Conservation (phyloP, 352 stramenopile genomes). For the Globisporangium viniferum region DNA sequence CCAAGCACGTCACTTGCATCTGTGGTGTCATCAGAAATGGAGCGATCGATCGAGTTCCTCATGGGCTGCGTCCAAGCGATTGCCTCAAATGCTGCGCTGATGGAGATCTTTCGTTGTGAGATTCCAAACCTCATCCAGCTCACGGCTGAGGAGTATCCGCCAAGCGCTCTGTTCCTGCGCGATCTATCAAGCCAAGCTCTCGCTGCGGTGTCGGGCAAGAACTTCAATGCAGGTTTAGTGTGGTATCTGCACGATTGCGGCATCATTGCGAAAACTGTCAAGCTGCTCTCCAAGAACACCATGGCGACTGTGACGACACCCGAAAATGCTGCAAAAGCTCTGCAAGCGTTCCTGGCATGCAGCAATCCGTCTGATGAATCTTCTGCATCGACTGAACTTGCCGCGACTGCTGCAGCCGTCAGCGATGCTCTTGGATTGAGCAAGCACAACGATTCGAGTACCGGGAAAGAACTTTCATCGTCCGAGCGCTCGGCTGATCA, state of each 20-base stretch:
- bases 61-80: slow-evolving; percentile 67
- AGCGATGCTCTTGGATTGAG: slow-evolving; percentile 63
- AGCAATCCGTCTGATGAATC: background rate
- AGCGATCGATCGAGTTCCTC: slow-evolving; percentile 43
- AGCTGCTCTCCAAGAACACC: slow-evolving; percentile 37
- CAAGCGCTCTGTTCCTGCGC: slow-evolving; percentile 38
- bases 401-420: slow-evolving; percentile 44
- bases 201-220: slow-evolving; percentile 41
- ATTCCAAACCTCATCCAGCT: slow-evolving; percentile 63
- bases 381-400: background rate
- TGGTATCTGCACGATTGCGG: slow-evolving; percentile 79
- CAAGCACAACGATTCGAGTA: slow-evolving; percentile 2
- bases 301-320: slow-evolving; percentile 29
- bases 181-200: slow-evolving; percentile 47
- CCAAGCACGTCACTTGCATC: too few species aligned
- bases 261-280: slow-evolving; percentile 42
- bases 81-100: slow-evolving; percentile 38
- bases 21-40: slow-evolving; percentile 18
- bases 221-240: slow-evolving; percentile 65
- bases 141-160: slow-evolving; percentile 60
- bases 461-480: background rate
- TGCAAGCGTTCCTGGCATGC: slow-evolving; percentile 19
- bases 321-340: slow-evolving; percentile 29
- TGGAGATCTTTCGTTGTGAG: slow-evolving; percentile 70
- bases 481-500: background rate